Conservation (phyloP, 2,329 filamentous ascomycete species). For the Coniochaeta sp. region DNA sequence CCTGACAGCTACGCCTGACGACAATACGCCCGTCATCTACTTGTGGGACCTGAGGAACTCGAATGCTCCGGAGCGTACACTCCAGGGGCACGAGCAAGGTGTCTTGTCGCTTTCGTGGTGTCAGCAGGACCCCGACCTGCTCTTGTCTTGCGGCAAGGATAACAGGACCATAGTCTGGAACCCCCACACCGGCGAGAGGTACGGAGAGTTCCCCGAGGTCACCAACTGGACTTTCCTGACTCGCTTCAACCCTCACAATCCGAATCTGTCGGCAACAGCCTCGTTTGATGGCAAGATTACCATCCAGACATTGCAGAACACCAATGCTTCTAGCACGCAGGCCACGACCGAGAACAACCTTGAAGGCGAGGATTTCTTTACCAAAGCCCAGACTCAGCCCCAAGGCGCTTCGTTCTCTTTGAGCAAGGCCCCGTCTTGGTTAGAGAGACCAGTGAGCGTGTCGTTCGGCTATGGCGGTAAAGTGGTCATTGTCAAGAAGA, state of each 20-base stretch:
- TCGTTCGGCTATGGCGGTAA: slow-evolving; percentile 96
- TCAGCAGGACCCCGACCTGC: slow-evolving; percentile 75
- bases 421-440: slow-evolving; percentile 80
- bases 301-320: slow-evolving; percentile 90
- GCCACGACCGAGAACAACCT: slow-evolving; percentile 59
- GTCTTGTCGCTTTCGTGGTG: slow-evolving; percentile 96
- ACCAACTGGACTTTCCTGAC: slow-evolving; percentile 99
- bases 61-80: slow-evolving; percentile 81
- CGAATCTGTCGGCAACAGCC: slow-evolving; percentile 85
- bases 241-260: slow-evolving; percentile 88
- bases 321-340: slow-evolving; percentile 64
- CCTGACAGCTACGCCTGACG: slow-evolving; percentile 83
- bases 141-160: slow-evolving; percentile 93
- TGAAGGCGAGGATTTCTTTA: slow-evolving; percentile 94
- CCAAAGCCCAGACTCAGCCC: slow-evolving; percentile 83
- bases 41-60: slow-evolving; percentile 96
- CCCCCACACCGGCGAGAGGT: slow-evolving; percentile 77
- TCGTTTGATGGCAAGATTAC: slow-evolving; percentile 97
- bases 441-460: slow-evolving; percentile 75
- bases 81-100: slow-evolving; percentile 90
- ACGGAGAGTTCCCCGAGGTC: slow-evolving; percentile 91
- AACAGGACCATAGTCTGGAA: slow-evolving; percentile 96
- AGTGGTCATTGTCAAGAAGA: slow-evolving; percentile 65
- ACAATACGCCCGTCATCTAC: slow-evolving; percentile 79
- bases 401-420: slow-evolving; percentile 87